phyloP scores from a whole-genome alignment of 1,284 basidiomycete genomes.

The Moesziomyces sp. region DNA sequence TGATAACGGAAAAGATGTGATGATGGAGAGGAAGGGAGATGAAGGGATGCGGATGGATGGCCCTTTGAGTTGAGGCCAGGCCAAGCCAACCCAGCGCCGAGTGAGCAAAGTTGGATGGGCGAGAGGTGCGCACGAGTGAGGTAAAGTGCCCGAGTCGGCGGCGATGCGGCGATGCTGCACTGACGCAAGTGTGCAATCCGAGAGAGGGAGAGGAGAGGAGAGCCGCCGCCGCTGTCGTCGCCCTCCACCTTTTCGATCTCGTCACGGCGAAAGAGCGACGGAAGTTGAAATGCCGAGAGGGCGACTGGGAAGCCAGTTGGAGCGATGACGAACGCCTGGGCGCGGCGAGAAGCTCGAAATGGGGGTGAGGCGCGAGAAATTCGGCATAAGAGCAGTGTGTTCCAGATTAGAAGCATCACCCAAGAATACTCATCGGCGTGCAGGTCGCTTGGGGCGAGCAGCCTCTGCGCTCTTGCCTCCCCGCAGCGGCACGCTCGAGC shows the following conservation, averaged over 20 bases:
- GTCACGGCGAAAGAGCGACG: conserved; percentile 1
- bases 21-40: conserved; percentile 17
- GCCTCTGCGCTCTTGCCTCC: too few relatives aligned
- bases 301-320: conserved; percentile 15
- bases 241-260: neutral
- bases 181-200: neutral
- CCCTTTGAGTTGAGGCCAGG: too few relatives aligned
- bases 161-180: neutral
- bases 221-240: neutral
- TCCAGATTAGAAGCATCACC: conserved; percentile 14
- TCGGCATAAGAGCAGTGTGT: conserved; percentile 16
- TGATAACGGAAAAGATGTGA: conserved; percentile 21
- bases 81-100: too few relatives aligned
- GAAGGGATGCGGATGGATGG: too few relatives aligned
- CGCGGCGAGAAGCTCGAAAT: too few relatives aligned
- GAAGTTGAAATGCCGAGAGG: conserved; percentile 25
- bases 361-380: too few relatives aligned
- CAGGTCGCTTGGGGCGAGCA: too few relatives aligned
- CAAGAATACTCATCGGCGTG: conserved; percentile 13
- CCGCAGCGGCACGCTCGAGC: too few relatives aligned
- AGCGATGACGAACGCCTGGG: neutral
- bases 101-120: neutral
- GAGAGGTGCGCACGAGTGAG: too few relatives aligned
- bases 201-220: neutral
- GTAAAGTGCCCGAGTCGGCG: too few relatives aligned